phyloP scores from a whole-genome alignment of 306 rosid genomes.

The Ammopiptanthus mongolicus region DNA sequence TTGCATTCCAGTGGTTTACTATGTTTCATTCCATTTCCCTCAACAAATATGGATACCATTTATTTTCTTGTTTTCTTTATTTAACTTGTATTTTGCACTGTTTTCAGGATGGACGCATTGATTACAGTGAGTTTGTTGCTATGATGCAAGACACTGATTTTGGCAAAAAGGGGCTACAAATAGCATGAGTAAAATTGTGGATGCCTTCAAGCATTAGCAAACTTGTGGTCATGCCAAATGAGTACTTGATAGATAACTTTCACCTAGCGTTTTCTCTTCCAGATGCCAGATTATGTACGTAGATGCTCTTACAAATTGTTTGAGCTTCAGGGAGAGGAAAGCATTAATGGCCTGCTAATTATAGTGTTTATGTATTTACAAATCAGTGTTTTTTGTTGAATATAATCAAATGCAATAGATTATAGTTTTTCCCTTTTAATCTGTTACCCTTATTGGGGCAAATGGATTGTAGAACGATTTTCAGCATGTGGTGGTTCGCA shows the following conservation, averaged over 20 bases:
- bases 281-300: slow-evolving; percentile 31
- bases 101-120: slow-evolving; percentile 96
- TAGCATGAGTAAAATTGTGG: slow-evolving; percentile 32
- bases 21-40: neutral
- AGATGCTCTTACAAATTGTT: slow-evolving; percentile 30
- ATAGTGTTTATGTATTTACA: slow-evolving; percentile 33
- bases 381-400: slow-evolving; percentile 16
- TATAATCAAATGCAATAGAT: slow-evolving; percentile 28
- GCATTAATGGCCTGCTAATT: slow-evolving; percentile 26
- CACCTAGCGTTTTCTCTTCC: slow-evolving; percentile 34
- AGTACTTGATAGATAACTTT: slow-evolving; percentile 24
- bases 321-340: slow-evolving; percentile 37
- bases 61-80: neutral
- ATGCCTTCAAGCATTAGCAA: slow-evolving; percentile 31
- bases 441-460: slow-evolving; percentile 16
- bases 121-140: slow-evolving; percentile 86
- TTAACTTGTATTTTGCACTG: slow-evolving; percentile 16
- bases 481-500: neutral
- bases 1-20: neutral
- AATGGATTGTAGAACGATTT: slow-evolving; percentile 16
- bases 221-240: slow-evolving; percentile 26
- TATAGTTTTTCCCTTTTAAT: neutral
- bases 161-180: slow-evolving; percentile 37
- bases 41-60: neutral
- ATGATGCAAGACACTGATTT: slow-evolving; percentile 93